Conservation (phyloP, 352 stramenopile species). For the Elongisporangium anandrum region DNA sequence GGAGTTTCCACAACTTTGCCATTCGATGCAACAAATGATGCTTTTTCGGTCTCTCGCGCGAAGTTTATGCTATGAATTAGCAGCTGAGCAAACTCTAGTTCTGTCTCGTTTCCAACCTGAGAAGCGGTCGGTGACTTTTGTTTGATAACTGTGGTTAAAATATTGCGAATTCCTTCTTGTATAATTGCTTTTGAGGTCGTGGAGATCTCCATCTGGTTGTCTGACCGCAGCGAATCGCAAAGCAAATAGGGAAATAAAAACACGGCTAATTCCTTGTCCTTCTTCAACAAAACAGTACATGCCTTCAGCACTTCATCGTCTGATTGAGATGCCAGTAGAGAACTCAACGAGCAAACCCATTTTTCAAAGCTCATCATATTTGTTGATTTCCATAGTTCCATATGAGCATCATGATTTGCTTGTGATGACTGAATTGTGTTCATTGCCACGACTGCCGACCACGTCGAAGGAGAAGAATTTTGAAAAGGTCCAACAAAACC, state of each 20-base stretch:
- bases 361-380: constrained; percentile 31
- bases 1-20: constrained; percentile 16
- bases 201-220: background rate
- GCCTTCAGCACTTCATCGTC: constrained; percentile 44
- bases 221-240: constrained; percentile 20
- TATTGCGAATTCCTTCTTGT: constrained; percentile 2
- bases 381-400: constrained; percentile 39
- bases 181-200: constrained; percentile 15
- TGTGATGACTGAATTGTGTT: constrained; percentile 5
- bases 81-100: constrained; percentile 49
- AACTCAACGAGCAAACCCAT: constrained; percentile 57
- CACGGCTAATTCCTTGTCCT: constrained; percentile 55
- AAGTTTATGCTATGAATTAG: constrained; percentile 81
- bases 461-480: constrained; percentile 41
- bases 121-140: background rate
- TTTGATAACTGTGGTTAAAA: background rate
- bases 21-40: constrained; percentile 64
- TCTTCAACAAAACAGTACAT: constrained; percentile 31
- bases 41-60: constrained; percentile 71
- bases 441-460: constrained; percentile 21
- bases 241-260: constrained; percentile 78
- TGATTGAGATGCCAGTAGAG: constrained; percentile 30
- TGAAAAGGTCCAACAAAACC: constrained; percentile 53
- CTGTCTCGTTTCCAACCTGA: background rate
- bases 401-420: constrained; percentile 9